Percentiles rank a stretch among this genome's conserved stretches.
Evolutionary conservation across 768 basidiomycete species (phyloP).

Genomic region (Glaciozyma antarctica): DNA sequence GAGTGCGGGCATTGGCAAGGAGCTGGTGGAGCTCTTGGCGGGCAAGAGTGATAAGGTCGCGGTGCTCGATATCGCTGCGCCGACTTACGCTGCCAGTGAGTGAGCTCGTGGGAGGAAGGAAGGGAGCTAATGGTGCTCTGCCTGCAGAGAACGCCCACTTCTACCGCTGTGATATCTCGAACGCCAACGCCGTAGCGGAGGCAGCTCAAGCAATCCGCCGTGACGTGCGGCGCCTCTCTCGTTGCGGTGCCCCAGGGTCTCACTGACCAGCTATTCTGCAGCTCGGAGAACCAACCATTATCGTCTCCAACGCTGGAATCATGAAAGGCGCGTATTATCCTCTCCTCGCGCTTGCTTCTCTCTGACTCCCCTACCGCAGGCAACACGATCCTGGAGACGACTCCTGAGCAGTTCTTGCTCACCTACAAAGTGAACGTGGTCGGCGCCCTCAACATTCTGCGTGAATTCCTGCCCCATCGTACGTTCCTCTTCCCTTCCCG

Average conservation of each 20-base stretch:
- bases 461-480: constrained; percentile 27
- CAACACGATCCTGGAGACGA: constrained; percentile 19
- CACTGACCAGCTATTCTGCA: neutral
- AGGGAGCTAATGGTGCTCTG: neutral
- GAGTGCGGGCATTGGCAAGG: neutral
- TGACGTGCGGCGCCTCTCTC: neutral
- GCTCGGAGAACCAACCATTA: constrained; percentile 21
- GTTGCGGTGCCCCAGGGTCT: neutral
- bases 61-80: neutral
- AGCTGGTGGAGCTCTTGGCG: neutral
- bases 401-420: constrained; percentile 10
- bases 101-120: neutral
- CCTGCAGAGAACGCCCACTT: neutral
- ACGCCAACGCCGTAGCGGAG: neutral
- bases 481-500: neutral
- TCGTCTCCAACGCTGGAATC: neutral
- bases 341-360: no score
- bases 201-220: neutral
- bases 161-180: neutral
- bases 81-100: neutral
- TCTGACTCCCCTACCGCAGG: neutral
- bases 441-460: constrained; percentile 15
- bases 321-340: no score
- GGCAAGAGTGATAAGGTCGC: neutral
- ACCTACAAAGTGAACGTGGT: constrained; percentile 26